These are phyloP conservation scores for Suhomyces sp. DNA, from an alignment of 805 yeast species.

Conservation along the genomic window DNA sequence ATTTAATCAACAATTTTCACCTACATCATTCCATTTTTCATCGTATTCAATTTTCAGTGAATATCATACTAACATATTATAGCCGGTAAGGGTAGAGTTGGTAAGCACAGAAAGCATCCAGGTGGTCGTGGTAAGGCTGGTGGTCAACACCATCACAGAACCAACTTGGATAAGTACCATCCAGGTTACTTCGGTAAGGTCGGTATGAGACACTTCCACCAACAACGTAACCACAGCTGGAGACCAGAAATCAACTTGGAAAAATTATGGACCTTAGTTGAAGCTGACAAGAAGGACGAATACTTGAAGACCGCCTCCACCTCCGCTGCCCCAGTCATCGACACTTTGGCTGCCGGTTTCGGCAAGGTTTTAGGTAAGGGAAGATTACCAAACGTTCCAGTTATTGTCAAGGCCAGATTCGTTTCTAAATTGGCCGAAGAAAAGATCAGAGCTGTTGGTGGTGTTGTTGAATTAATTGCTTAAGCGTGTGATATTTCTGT, in stretches of 20 bases:
- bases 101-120: constrained; percentile 99
- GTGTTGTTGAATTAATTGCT: constrained; percentile 99
- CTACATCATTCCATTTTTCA: too few species aligned
- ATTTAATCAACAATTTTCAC: too few species aligned
- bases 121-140: constrained; percentile 99
- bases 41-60: too few species aligned
- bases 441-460: constrained; percentile 99
- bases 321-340: constrained; percentile 97
- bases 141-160: constrained; percentile 99
- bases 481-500: constrained; percentile 42
- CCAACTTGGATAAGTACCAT: constrained; percentile 99
- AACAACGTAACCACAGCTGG: constrained; percentile 94
- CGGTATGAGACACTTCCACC: constrained; percentile 99
- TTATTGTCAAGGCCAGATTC: constrained; percentile 98
- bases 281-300: constrained; percentile 90
- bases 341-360: constrained; percentile 99
- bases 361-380: constrained; percentile 99
- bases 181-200: constrained; percentile 99
- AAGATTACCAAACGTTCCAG: constrained; percentile 95
- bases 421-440: constrained; percentile 99
- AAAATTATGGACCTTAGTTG: constrained; percentile 97
- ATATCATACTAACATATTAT: constrained; percentile 35
- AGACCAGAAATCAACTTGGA: constrained; percentile 97
- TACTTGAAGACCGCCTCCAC: constrained; percentile 81
- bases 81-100: constrained; percentile 99